phyloP scores from a whole-genome alignment of 177 flowering plant genomes.

The Vitis hybrid region DNA sequence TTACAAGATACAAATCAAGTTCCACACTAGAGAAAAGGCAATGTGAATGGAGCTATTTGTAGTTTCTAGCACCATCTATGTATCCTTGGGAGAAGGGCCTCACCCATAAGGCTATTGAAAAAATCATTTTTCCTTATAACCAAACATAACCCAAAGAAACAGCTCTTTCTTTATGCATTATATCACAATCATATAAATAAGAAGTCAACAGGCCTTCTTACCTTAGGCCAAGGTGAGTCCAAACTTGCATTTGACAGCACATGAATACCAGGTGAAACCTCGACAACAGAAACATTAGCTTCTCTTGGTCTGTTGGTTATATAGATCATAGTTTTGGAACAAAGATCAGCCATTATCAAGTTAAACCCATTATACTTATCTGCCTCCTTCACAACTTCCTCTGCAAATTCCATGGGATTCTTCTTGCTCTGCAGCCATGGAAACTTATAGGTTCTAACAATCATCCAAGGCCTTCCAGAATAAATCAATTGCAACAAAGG shows the following conservation, averaged over 20 bases:
- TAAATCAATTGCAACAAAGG: neutral
- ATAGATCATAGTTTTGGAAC: constrained; percentile 48
- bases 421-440: constrained; percentile 39
- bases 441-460: neutral
- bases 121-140: too few species aligned
- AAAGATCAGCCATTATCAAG: constrained; percentile 48
- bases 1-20: too few species aligned
- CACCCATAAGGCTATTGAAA: too few species aligned
- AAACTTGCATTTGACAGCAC: constrained; percentile 61
- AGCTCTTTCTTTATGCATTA: neutral
- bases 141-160: too few species aligned
- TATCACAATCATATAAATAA: neutral
- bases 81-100: too few species aligned
- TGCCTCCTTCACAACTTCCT: constrained; percentile 42
- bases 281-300: constrained; percentile 9
- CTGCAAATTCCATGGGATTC: constrained; percentile 52
- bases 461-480: neutral
- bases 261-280: constrained; percentile 65
- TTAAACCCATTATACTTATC: constrained; percentile 59
- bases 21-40: too few species aligned
- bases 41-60: too few species aligned
- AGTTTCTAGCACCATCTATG: too few species aligned
- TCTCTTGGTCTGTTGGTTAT: constrained; percentile 52
- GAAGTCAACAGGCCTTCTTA: constrained; percentile 12
- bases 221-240: constrained; percentile 77